These are phyloP conservation scores for Sisymbrium irio DNA, from an alignment of 345 rosid genomes.

Conservation along the genomic window DNA sequence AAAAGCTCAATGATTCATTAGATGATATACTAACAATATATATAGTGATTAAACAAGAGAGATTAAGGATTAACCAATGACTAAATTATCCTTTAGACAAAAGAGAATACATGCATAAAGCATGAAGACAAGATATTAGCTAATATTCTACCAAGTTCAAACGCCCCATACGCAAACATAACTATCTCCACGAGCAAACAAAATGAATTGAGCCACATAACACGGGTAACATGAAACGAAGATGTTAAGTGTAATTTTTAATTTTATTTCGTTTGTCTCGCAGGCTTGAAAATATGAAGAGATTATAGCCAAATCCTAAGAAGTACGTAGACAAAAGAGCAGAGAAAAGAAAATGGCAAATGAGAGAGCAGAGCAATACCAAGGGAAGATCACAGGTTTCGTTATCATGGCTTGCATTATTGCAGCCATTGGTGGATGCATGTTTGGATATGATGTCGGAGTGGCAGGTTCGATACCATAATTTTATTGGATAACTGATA, in stretches of 20 bases:
- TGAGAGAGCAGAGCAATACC: constrained; percentile 68
- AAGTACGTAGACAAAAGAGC: neutral
- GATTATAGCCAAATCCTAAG: neutral
- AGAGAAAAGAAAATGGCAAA: constrained; percentile 13
- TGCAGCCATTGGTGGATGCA: constrained; percentile 77
- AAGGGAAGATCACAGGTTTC: constrained; percentile 59
- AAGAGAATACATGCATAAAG: neutral
- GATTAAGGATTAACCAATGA: too few species aligned
- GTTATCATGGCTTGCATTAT: constrained; percentile 57
- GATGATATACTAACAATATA: too few species aligned
- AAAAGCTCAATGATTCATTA: too few species aligned
- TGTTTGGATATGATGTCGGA: constrained; percentile 84
- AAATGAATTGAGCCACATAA: neutral
- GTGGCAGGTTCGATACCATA: constrained; percentile 52
- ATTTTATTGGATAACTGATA: too few species aligned
- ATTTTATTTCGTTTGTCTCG: neutral
- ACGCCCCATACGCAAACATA: neutral
- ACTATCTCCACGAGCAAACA: neutral
- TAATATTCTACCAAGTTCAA: neutral
- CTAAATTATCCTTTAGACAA: too few species aligned
- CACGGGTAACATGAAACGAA: constrained; percentile 6
- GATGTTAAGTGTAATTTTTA: constrained; percentile 8
- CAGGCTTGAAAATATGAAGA: neutral
- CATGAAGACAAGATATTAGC: neutral
- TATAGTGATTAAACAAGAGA: too few species aligned